Base-by-base conservation (phyloP, 2,329 filamentous ascomycete species). In the Nigrospora oryzae region DNA sequence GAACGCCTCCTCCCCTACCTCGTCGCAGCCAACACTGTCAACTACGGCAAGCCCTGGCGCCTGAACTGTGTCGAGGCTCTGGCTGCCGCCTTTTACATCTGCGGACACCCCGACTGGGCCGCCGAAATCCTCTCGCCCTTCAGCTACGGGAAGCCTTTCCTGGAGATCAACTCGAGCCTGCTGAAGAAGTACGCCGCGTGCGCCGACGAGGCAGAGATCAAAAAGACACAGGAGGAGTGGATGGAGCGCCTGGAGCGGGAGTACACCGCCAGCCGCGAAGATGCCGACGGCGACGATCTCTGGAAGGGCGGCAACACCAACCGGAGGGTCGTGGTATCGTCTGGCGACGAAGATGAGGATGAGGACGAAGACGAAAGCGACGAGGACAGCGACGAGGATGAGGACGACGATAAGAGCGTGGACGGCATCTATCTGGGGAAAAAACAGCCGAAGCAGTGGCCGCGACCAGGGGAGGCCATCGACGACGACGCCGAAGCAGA, bases 11-110 rank as follows among this genome's bases (percentile, higher is more conserved):
- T 98, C 46, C 93, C 93, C 0, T 98, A 98, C 63, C 81, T 98
- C 8, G 90, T 98, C 41, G 93, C 93, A 6, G 93, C 93, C 40
- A 98, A 98, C 63, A 85, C 86, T 1, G 93, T 96, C 59, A 98
- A 98, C 68, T 98, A 98, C 67, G 93, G 93, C 49, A 87, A 88
- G 59, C 93, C 93, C 5, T 96, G 90, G 87, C 76, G 90, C 44
- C 65, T 98, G 50, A 98, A 98, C 65, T 98, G 93, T 57, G 93
- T 89, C 30, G 93, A 98, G 70, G 93, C 93, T 4, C 72, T 98
- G 39, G 93, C 89, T 0, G 91, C 93, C 4, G 88, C 87, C 17
- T 98, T 95, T 60, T 87, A 79, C 57, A 98, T 98, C 51, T 97
- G 91, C 56, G 89, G 93, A 5, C 88, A 93, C 57, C 63, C 77